Percentiles rank a stretch among this genome's conserved stretches.
These are phyloP conservation scores for Chrysanthemum makinoi DNA, from an alignment of 129 eudicot species.

Conservation along the genomic window DNA sequence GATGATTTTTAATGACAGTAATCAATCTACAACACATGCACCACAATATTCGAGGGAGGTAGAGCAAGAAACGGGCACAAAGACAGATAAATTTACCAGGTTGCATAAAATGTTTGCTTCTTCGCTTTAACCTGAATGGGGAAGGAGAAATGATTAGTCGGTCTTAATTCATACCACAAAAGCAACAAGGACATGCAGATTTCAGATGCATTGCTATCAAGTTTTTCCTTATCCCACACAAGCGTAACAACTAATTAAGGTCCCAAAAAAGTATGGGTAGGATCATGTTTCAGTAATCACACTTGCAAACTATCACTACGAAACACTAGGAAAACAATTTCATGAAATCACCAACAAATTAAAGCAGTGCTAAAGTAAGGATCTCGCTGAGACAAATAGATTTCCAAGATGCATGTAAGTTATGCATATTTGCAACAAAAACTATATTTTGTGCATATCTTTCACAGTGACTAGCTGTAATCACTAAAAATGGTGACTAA, in stretches of 20 bases:
- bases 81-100: too few species aligned
- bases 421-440: conserved; percentile 10
- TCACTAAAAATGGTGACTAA: background rate
- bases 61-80: too few species aligned
- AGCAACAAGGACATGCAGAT: background rate
- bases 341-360: too few species aligned
- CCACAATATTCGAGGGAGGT: too few species aligned
- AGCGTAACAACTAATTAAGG: background rate
- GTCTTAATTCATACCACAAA: background rate
- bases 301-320: conserved; percentile 3
- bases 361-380: background rate
- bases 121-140: conserved; percentile 66
- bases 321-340: background rate
- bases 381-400: background rate
- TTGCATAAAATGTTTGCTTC: too few species aligned
- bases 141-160: background rate
- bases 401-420: conserved; percentile 4
- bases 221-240: conserved; percentile 8
- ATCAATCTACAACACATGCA: too few species aligned
- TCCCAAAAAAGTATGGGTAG: background rate
- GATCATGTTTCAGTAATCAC: background rate
- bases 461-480: background rate
- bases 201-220: background rate
- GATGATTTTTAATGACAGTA: too few species aligned
- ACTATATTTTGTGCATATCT: background rate